Evolutionary conservation across 2,329 filamentous ascomycete genomes (phyloP), one percentile per base, ranked within the genome.

Genomic region (Colletotrichum sp.): DNA sequence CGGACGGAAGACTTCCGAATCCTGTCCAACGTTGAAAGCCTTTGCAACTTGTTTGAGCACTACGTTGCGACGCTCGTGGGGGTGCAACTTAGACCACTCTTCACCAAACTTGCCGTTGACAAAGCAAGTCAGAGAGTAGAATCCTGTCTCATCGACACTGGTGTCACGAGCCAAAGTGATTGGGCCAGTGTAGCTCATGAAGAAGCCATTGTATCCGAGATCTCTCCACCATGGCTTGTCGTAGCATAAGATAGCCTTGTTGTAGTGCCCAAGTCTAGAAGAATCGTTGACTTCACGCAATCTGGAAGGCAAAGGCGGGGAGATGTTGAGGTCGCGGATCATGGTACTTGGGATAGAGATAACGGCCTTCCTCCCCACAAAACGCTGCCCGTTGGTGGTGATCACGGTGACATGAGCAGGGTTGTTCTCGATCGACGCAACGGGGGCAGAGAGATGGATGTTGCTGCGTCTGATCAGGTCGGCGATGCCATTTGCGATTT

Each of bases 281-380:
- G 80, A 78, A 25, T 83, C 78, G 36, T 83, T 82, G 15, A 88
- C 79, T 3, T 82, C 79, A 6, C 82, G 79, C 32, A 86, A 83
- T 4, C 81, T 79, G 0, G 77, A 39, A 0, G 88, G 85, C 1
- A 90, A 81, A 1, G 85, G 78, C 1, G 90, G 90, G 0, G 82
- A 79, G 79, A 91, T 89, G 5, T 80, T 81, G 28, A 91, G 85
- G 9, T 85, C 83, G 12, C 83, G 82, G 69, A 88, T 86, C 59
- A 90, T 81, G 8, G 89, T 85, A 8, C 86, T 88, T 0, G 90
- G 87, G 8, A 91, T 80, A 2, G 89, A 88, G 5, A 90, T 76
- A 65, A 91, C 86, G 30, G 85, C 82, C 60, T 87, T 87, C 27
- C 80, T 82, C 1, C 83, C 85, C 4, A 82, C 75, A 27, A 85